phyloP scores from a whole-genome alignment of 495 filamentous ascomycete genomes.

The Neurospora terricola region DNA sequence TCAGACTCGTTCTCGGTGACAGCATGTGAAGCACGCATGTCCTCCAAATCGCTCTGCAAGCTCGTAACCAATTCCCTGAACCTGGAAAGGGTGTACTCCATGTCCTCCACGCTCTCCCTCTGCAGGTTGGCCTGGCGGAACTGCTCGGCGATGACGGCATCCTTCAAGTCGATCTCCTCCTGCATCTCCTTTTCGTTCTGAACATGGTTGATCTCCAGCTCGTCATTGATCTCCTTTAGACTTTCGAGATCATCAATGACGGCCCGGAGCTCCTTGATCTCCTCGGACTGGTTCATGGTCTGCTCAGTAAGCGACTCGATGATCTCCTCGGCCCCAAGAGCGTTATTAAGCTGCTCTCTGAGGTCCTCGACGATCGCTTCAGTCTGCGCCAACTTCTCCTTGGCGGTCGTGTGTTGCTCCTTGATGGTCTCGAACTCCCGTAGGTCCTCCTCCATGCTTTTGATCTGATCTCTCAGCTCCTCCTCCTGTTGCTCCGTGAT shows the following conservation, averaged over 20 bases:
- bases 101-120: slow-evolving; percentile 68
- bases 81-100: slow-evolving; percentile 78
- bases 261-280: slow-evolving; percentile 70
- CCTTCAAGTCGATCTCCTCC: slow-evolving; percentile 79
- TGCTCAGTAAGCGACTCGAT: slow-evolving; percentile 84
- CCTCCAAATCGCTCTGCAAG: slow-evolving; percentile 78
- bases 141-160: slow-evolving; percentile 69
- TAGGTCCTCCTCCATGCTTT: slow-evolving; percentile 67
- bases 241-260: slow-evolving; percentile 77
- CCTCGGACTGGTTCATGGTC: slow-evolving; percentile 70
- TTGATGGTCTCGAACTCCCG: slow-evolving; percentile 62
- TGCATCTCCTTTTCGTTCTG: slow-evolving; percentile 91
- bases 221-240: slow-evolving; percentile 85
- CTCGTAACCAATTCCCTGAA: slow-evolving; percentile 83
- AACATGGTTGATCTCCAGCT: slow-evolving; percentile 85
- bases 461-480: slow-evolving; percentile 68
- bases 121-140: slow-evolving; percentile 51
- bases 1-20: slow-evolving; percentile 87
- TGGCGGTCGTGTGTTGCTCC: slow-evolving; percentile 56
- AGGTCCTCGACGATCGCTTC: slow-evolving; percentile 80
- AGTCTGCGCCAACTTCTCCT: slow-evolving; percentile 59
- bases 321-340: slow-evolving; percentile 79
- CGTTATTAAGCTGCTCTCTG: slow-evolving; percentile 81
- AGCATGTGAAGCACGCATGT: slow-evolving; percentile 82
- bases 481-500: slow-evolving; percentile 75